phyloP scores from a whole-genome alignment of 169 alveolate species.

The Plasmodium knowlesi region DNA sequence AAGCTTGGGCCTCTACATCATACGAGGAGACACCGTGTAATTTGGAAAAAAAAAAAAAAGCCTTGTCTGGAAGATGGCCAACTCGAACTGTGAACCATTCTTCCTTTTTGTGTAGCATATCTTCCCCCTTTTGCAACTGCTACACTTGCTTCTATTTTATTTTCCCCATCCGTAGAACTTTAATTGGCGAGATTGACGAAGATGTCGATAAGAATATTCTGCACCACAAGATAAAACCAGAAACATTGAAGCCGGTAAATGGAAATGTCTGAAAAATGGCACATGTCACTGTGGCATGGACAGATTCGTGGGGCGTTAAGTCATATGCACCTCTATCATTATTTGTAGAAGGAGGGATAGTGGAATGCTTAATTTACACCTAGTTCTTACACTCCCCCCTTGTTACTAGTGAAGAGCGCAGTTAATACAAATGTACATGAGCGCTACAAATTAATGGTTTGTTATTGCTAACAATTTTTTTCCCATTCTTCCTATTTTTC shows the following conservation, averaged over 20 bases:
- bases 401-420: background rate
- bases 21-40: slow-evolving; percentile 90
- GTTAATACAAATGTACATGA: background rate
- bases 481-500: background rate
- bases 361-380: background rate
- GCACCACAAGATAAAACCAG: slow-evolving; percentile 78
- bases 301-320: background rate
- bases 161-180: slow-evolving; percentile 68
- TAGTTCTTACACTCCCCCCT: background rate
- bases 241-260: slow-evolving; percentile 80
- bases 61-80: background rate
- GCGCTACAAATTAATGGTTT: background rate
- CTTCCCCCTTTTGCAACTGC: background rate
- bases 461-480: background rate
- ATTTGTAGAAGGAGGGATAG: background rate
- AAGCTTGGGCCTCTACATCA: slow-evolving; percentile 86
- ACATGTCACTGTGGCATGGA: background rate
- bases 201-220: slow-evolving; percentile 79
- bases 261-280: background rate
- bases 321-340: background rate
- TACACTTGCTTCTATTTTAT: background rate
- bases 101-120: background rate
- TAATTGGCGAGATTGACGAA: slow-evolving; percentile 81
- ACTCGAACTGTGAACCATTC: background rate
- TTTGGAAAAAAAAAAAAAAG: slow-evolving; percentile 2